Evolutionary conservation across 1,139 yeast species (phyloP), one percentile per base, ranked within the genome.

Genomic region (Pneumocystis jirovecii): DNA sequence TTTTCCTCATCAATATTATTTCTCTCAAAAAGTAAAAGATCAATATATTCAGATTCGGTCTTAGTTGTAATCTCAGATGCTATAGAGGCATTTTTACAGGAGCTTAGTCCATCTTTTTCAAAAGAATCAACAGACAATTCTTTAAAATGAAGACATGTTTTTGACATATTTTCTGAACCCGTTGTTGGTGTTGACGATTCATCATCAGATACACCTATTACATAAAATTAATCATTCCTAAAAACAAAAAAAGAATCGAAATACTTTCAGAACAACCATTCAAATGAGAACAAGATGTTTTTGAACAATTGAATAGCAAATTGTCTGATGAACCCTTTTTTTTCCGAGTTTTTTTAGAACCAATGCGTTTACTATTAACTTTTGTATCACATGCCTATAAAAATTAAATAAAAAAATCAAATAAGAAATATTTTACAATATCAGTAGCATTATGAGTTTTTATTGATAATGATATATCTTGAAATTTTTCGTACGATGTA

Each of bases 381-480:
- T 50, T 40, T 40, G 44, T 40, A 17, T 40, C 2, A 17, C 19
- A 29, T n/a, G 19, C 7, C 57, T 50, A 50, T 50, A 50, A 50
- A 6, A 50, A 50, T 10, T 50, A 7, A 21, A 45, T n/a, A n/a
- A n/a, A 50, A 50, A 12, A 12, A 25, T 25, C 61, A 21, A 10
- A 37, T 37, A 29, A 31, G 8, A 59, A 31, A 60, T 25, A 15
- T 25, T 15, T 60, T 60, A 21, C 40, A 42, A 31, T 6, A 29
- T 60, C 17, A 31, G 25, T 17, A 31, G 10, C n/a, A 15, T 37
- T 31, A 44, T 50, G 44, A 7, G 56, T 64, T 17, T 62, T 64
- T 6, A 67, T 64, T 19, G 68, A 60, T 2, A 67, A 63, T n/a
- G 68, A 67, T 25, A 67, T 62, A 31, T 66, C 68, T 45, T 63